A percentile compares a stretch with the other conserved stretches of the same genome.
Conservation (phyloP, 768 basidiomycete species). For the Serendipita sp. region DNA sequence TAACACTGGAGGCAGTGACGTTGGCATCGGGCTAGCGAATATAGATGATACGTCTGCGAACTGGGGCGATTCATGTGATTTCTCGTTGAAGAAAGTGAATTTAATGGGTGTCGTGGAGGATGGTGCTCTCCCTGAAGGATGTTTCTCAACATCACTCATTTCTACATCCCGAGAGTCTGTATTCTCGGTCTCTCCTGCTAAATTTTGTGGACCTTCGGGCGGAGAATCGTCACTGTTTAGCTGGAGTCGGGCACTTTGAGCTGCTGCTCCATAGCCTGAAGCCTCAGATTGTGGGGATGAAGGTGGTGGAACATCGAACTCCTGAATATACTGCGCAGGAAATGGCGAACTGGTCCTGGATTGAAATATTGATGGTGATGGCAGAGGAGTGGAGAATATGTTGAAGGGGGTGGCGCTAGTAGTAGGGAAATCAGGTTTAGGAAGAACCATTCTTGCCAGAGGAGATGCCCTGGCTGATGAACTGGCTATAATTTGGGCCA, state of each 20-base stretch:
- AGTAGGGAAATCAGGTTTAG: neutral
- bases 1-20: neutral
- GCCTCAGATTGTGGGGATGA: no score
- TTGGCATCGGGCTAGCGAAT: neutral
- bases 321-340: neutral
- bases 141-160: neutral
- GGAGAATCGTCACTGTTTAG: neutral
- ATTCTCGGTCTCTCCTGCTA: neutral
- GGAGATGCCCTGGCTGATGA: neutral
- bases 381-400: neutral
- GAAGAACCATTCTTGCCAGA: neutral
- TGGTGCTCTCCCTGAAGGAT: neutral
- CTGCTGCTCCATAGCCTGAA: no score
- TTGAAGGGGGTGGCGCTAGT: no score
- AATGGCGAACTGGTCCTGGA: neutral
- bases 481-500: neutral
- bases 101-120: neutral
- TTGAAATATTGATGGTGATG: neutral
- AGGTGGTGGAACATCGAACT: neutral
- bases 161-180: neutral
- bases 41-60: neutral
- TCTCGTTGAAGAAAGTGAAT: neutral
- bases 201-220: neutral
- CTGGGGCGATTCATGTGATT: neutral
- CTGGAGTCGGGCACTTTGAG: no score